A percentile compares a stretch with the other conserved stretches of the same genome.
Conservation (phyloP, 495 filamentous ascomycete species). For the Acidomyces sp. region DNA sequence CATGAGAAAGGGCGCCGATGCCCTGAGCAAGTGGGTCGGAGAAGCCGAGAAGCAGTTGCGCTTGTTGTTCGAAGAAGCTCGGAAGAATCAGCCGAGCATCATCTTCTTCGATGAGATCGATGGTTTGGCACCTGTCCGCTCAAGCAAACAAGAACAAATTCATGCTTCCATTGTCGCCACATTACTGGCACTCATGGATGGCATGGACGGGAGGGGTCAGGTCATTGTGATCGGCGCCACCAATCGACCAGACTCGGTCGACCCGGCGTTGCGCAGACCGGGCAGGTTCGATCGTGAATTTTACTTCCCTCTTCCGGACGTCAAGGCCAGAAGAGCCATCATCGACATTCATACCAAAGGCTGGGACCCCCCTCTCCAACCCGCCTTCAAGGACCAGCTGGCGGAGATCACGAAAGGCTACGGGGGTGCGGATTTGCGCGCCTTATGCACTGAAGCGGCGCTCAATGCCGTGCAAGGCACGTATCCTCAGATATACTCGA, state of each 20-base stretch:
- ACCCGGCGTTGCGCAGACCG: constrained; percentile 84
- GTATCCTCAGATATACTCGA: constrained; percentile 91
- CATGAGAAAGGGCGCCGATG: constrained; percentile 97
- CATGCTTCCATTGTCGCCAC: constrained; percentile 97
- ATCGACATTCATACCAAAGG: constrained; percentile 91
- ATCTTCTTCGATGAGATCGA: constrained; percentile 99
- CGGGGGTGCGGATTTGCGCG: constrained; percentile 85
- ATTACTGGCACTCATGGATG: constrained; percentile 90
- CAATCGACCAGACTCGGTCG: constrained; percentile 92
- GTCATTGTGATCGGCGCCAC: constrained; percentile 97
- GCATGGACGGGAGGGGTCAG: constrained; percentile 96
- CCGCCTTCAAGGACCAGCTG: constrained; percentile 66
- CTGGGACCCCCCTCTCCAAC: constrained; percentile 68
- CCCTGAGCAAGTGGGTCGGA: constrained; percentile 95
- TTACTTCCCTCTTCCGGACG: constrained; percentile 84
- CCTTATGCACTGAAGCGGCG: constrained; percentile 93
- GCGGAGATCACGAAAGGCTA: constrained; percentile 89
- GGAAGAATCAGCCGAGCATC: constrained; percentile 90
- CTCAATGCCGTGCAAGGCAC: constrained; percentile 93
- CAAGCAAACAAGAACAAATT: constrained; percentile 95
- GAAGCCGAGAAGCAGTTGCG: constrained; percentile 92
- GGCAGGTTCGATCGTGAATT: constrained; percentile 96
- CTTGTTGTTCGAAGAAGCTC: constrained; percentile 86
- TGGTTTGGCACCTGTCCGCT: constrained; percentile 83
- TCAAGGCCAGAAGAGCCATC: constrained; percentile 65